A percentile compares a stretch with the other conserved stretches of the same genome.
These are phyloP conservation scores for Vigna mungo DNA, from an alignment of 306 rosid species.

Conservation along the genomic window DNA sequence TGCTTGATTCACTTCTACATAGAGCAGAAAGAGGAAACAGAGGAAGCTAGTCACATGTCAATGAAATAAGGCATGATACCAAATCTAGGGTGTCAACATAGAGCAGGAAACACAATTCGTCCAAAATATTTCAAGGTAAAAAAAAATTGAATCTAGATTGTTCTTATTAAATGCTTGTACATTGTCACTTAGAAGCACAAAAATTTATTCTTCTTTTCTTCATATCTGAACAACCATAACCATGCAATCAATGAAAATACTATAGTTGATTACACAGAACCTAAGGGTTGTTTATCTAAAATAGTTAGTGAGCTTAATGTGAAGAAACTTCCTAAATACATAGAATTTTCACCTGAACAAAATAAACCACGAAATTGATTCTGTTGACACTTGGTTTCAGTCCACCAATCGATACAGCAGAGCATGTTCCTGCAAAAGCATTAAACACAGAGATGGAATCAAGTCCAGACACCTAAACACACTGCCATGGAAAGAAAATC, in stretches of 20 bases:
- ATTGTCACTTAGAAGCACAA: conserved; percentile 8
- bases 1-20: neutral
- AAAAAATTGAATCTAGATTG: neutral
- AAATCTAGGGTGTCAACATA: conserved; percentile 16
- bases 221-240: conserved; percentile 25
- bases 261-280: conserved; percentile 39
- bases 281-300: too few relatives aligned
- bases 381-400: conserved; percentile 82
- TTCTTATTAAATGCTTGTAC: conserved; percentile 6
- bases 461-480: conserved; percentile 1
- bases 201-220: conserved; percentile 22
- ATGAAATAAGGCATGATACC: conserved; percentile 4
- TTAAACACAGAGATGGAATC: conserved; percentile 30
- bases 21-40: neutral
- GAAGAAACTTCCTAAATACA: conserved; percentile 19
- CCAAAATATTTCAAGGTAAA: conserved; percentile 25
- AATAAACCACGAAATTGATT: conserved; percentile 78
- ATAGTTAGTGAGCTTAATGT: too few relatives aligned
- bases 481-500: conserved; percentile 14
- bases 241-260: conserved; percentile 21
- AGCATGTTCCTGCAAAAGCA: conserved; percentile 72
- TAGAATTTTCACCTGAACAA: conserved; percentile 78
- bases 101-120: neutral
- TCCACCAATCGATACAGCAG: conserved; percentile 85
- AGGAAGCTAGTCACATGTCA: conserved; percentile 30